Conservation (phyloP, 352 stramenopile species). For the Salisapilia sapeloensis region DNA sequence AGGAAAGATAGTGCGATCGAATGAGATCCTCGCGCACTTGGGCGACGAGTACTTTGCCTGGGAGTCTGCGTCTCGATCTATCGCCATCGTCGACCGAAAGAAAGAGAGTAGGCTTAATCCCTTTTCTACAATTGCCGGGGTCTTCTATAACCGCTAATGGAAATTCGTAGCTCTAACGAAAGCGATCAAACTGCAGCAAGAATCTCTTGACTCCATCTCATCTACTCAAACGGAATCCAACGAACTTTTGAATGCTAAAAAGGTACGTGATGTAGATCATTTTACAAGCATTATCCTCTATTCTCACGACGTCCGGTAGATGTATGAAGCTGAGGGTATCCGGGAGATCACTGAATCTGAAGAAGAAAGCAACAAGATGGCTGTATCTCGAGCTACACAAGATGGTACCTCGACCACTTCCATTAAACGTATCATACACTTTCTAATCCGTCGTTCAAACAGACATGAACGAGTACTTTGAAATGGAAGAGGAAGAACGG, state of each 20-base stretch:
- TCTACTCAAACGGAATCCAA: constrained; percentile 53
- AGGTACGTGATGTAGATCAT: constrained; percentile 9
- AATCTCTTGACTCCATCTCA: constrained; percentile 17
- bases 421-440: constrained; percentile 1
- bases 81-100: constrained; percentile 55
- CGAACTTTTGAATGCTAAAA: constrained; percentile 50
- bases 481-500: constrained; percentile 67
- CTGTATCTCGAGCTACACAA: constrained; percentile 24
- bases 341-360: constrained; percentile 73
- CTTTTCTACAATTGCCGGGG: background rate
- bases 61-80: constrained; percentile 37
- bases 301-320: constrained; percentile 6
- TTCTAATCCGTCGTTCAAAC: background rate
- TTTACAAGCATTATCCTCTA: background rate
- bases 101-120: constrained; percentile 29
- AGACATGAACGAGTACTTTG: constrained; percentile 74
- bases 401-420: constrained; percentile 15
- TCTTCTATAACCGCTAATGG: background rate
- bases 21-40: constrained; percentile 68
- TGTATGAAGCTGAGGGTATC: constrained; percentile 77
- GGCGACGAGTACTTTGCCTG: constrained; percentile 72
- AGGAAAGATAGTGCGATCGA: constrained; percentile 68
- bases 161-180: constrained; percentile 15
- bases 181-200: constrained; percentile 37
- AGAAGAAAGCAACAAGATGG: constrained; percentile 38